Evolutionary conservation across 2,329 filamentous ascomycete species (phyloP), one percentile per base, ranked within the genome.

Genomic region (Ceratocystis smalleyi): DNA sequence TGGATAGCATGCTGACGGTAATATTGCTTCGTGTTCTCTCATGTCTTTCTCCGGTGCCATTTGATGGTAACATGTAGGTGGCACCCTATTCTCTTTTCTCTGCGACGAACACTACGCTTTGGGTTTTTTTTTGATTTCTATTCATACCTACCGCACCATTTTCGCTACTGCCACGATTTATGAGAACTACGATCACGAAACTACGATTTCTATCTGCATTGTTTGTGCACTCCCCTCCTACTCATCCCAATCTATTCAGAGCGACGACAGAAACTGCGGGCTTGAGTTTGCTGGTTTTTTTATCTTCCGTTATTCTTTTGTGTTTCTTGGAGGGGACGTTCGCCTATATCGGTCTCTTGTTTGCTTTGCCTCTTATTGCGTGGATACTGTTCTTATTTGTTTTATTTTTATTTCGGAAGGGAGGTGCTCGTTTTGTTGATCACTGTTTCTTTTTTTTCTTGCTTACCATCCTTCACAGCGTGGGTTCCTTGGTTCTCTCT

Each of bases 161-260:
- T 59, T 61, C 40, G 40, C 64, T 63, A n/a, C 43, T 47, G 7
- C 47, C n/a, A 63, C 49, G 61, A 63, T 63, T 63, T 63, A 63
- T 55, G 61, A 63, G 51, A 63, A 55, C 49, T 63, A 63, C 49
- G 61, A 63, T 63, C 30, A 63, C 61, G 47, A 57, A 57, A 57
- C 54, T 30, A 57, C 54, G 54, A 57, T 57, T 57, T 57, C 54
- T 35, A 35, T 54, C 51, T 63, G 35, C 51, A 12, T 57, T 57
- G 30, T 57, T 57, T 57, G 17, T 24, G 19, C 47, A 51, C 47
- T 19, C 30, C 54, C 24, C 27, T 35, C 54, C 22, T 57, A 57
- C 30, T 24, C n/a, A 51, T 8, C 22, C 47, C 45, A 22, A 32
- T 57, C 32, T 30, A 57, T 35, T 30, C 54, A 57, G 30, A 35